Conservation (phyloP, 768 basidiomycete species). For the Serendipita sp. region DNA sequence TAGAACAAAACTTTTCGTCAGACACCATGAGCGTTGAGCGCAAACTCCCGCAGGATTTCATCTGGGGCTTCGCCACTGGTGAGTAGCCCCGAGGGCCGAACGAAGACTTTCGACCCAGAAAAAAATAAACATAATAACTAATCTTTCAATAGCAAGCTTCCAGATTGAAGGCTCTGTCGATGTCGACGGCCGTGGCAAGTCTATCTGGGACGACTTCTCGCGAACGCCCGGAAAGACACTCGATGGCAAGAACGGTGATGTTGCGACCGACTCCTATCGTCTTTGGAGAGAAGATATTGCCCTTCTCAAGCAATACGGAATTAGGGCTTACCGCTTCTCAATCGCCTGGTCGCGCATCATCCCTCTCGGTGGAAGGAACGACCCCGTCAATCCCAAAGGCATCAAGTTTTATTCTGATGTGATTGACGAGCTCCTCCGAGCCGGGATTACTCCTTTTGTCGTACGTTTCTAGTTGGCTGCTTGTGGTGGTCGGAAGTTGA, state of each 20-base stretch:
- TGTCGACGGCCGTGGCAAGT: conserved; percentile 46
- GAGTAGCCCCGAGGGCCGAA: conserved; percentile 15
- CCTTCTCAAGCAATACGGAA: conserved; percentile 45
- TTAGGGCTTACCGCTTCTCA: conserved; percentile 62
- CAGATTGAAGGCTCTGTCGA: conserved; percentile 58
- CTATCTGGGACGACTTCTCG: conserved; percentile 64
- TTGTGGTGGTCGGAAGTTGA: conserved; percentile 10
- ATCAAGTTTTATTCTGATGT: conserved; percentile 55
- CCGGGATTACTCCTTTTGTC: conserved; percentile 53
- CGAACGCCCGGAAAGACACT: conserved; percentile 49
- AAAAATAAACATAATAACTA: background rate
- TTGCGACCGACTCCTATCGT: conserved; percentile 56
- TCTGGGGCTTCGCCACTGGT: conserved; percentile 63
- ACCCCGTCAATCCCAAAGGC: conserved; percentile 55
- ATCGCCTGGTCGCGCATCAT: conserved; percentile 64
- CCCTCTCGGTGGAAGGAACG: conserved; percentile 54
- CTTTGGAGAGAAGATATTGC: conserved; percentile 53
- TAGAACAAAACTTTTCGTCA: background rate
- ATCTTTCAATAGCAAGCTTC: conserved; percentile 37
- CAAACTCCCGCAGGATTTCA: conserved; percentile 42
- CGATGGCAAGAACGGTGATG: conserved; percentile 51
- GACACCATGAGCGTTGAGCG: conserved; percentile 11
- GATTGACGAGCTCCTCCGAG: conserved; percentile 48
- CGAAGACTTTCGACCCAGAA: background rate
- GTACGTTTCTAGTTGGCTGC: conserved; percentile 24